phyloP scores from a whole-genome alignment of 78 protist species.

The Andalucia godoyi region DNA sequence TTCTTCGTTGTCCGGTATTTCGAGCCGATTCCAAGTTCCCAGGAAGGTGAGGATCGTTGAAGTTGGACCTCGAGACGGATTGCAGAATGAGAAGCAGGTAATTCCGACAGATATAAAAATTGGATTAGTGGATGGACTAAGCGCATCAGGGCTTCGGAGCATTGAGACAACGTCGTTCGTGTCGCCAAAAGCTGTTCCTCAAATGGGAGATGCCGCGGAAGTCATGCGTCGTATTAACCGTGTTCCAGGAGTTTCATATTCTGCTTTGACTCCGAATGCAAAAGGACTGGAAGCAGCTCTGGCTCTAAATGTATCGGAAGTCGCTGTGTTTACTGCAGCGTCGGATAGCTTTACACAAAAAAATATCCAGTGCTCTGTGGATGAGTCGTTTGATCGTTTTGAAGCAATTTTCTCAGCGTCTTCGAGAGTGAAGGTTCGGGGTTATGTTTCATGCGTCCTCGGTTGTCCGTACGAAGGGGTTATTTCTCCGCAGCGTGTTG shows the following conservation, averaged over 20 bases:
- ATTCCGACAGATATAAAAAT: slow-evolving; percentile 50
- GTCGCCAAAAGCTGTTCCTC: slow-evolving; percentile 76
- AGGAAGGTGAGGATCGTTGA: slow-evolving; percentile 71
- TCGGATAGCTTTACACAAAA: slow-evolving; percentile 48
- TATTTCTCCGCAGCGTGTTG: slow-evolving; percentile 26
- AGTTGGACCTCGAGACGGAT: slow-evolving; percentile 85
- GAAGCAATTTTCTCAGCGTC: slow-evolving; percentile 47
- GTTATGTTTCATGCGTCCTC: slow-evolving; percentile 68
- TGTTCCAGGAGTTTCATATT: slow-evolving; percentile 38
- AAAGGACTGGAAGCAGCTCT: slow-evolving; percentile 54
- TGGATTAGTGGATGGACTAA: slow-evolving; percentile 48
- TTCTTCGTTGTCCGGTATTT: too few relatives aligned
- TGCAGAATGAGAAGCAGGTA: slow-evolving; percentile 72
- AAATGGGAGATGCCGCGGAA: slow-evolving; percentile 50
- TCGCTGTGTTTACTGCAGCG: slow-evolving; percentile 73
- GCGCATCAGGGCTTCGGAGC: slow-evolving; percentile 24
- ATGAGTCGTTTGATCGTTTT: slow-evolving; percentile 52
- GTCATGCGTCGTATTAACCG: slow-evolving; percentile 18
- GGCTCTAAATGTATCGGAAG: slow-evolving; percentile 47
- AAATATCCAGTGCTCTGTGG: slow-evolving; percentile 56
- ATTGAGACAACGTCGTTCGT: slow-evolving; percentile 81
- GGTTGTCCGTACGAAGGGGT: slow-evolving; percentile 86
- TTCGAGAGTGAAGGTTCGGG: slow-evolving; percentile 43
- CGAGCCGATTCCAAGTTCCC: slow-evolving; percentile 35
- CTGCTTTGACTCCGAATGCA: slow-evolving; percentile 74